phyloP scores from a whole-genome alignment of 108 stramenopile genomes.

The Stephanodiscus minutulus region DNA sequence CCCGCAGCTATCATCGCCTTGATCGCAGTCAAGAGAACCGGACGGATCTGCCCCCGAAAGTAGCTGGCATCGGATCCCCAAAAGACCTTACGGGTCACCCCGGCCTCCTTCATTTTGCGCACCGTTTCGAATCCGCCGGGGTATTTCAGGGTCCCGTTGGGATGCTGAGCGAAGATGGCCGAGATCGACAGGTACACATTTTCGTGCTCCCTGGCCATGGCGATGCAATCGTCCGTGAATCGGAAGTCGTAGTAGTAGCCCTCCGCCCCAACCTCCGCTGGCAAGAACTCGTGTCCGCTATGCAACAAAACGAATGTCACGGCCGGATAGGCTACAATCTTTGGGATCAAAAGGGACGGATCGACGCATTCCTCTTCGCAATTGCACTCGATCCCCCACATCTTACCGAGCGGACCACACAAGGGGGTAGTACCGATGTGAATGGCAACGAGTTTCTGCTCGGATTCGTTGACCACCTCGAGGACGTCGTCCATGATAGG shows the following conservation, averaged over 20 bases:
- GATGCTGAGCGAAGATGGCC: slow-evolving; percentile 39
- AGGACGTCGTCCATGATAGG: slow-evolving; percentile 28
- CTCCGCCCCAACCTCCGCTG: not conserved
- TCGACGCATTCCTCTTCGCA: slow-evolving; percentile 27
- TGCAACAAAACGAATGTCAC: slow-evolving; percentile 38
- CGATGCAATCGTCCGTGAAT: slow-evolving; percentile 32
- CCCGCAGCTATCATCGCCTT: slow-evolving; percentile 41
- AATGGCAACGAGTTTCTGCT: slow-evolving; percentile 23
- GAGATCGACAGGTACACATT: slow-evolving; percentile 47
- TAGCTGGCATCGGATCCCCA: slow-evolving; percentile 32
- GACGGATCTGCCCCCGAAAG: slow-evolving; percentile 19
- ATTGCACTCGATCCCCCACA: not conserved
- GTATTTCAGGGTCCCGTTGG: slow-evolving; percentile 35
- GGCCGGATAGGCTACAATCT: slow-evolving; percentile 27
- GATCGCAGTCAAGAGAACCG: slow-evolving; percentile 25
- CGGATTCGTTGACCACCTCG: slow-evolving; percentile 1
- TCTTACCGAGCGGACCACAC: slow-evolving; percentile 40
- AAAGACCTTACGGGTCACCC: slow-evolving; percentile 24
- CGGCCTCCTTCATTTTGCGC: slow-evolving; percentile 28
- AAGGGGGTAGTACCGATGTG: slow-evolving; percentile 49
- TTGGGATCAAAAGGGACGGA: slow-evolving; percentile 10
- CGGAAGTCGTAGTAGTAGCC: slow-evolving; percentile 29
- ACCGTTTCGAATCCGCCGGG: slow-evolving; percentile 29
- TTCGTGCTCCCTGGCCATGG: slow-evolving; percentile 26
- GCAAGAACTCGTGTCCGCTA: slow-evolving; percentile 42